Percentiles rank a stretch among this genome's conserved stretches.
phyloP scores from a whole-genome alignment of 1,284 basidiomycete species.

The Puccinia horiana region DNA sequence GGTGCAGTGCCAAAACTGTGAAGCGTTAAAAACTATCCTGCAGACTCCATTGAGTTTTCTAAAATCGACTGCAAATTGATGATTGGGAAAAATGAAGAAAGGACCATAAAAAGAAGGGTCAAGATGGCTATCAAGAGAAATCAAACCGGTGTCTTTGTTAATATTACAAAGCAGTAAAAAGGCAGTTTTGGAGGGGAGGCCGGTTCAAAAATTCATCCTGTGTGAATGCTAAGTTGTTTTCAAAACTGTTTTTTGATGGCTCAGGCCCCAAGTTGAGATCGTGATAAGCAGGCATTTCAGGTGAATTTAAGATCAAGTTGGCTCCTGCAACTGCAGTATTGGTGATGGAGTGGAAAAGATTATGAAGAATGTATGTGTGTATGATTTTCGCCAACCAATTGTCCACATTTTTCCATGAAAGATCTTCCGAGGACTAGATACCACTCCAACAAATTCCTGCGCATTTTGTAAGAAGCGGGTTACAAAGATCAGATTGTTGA shows the following conservation, averaged over 20 bases:
- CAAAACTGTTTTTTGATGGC: background rate
- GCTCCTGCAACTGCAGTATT: conserved; percentile 16
- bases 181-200: background rate
- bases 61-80: background rate
- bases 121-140: background rate
- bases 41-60: background rate
- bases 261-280: background rate
- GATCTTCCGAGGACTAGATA: background rate
- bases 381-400: background rate
- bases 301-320: background rate
- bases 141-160: background rate
- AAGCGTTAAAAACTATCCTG: background rate
- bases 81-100: background rate
- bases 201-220: conserved; percentile 5
- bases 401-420: background rate
- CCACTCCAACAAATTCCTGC: background rate
- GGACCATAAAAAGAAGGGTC: background rate
- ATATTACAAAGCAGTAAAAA: background rate
- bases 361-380: background rate
- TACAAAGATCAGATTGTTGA: background rate
- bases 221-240: background rate
- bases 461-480: background rate
- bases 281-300: background rate
- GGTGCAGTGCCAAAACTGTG: background rate
- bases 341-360: conserved; percentile 2